Percentiles rank a stretch among this genome's conserved stretches.
Conservation (phyloP, 106 monocot species). For the Dendrobium nobile region DNA sequence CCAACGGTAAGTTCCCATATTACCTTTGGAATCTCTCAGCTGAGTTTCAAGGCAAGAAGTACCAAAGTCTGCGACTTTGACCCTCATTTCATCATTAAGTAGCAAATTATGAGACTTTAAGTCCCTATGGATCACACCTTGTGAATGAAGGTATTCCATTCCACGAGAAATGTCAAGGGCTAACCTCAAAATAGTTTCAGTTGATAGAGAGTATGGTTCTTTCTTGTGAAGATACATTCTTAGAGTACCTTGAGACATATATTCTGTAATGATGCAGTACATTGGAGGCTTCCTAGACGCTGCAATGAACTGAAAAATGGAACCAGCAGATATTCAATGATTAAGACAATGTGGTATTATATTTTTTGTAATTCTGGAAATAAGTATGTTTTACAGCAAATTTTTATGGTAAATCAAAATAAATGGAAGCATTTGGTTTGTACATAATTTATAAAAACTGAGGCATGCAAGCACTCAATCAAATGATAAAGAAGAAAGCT, state of each 20-base stretch:
- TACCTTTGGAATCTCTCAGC: slow-evolving; percentile 37
- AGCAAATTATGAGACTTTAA: slow-evolving; percentile 82
- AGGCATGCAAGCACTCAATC: background rate
- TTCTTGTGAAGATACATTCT: slow-evolving; percentile 89
- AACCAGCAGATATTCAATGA: background rate
- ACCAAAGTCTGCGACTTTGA: slow-evolving; percentile 84
- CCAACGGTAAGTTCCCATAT: slow-evolving; percentile 90
- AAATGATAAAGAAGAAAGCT: background rate
- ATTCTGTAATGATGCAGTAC: slow-evolving; percentile 85
- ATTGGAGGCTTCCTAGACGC: slow-evolving; percentile 84
- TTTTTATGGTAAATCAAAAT: background rate
- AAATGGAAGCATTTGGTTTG: background rate
- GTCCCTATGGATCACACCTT: slow-evolving; percentile 85
- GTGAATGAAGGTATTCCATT: slow-evolving; percentile 77
- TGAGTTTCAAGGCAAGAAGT: slow-evolving; percentile 69
- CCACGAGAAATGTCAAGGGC: slow-evolving; percentile 84
- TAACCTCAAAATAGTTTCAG: slow-evolving; percentile 55
- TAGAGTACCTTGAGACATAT: slow-evolving; percentile 84
- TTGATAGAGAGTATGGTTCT: slow-evolving; percentile 69
- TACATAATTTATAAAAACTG: background rate
- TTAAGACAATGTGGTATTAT: background rate
- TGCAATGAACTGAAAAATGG: slow-evolving; percentile 58
- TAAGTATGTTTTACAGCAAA: background rate
- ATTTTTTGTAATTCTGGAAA: background rate
- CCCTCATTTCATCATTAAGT: slow-evolving; percentile 68